Evolutionary conservation across 805 yeast species (phyloP).

Genomic region (Sungouiozyma ichnusensis): DNA sequence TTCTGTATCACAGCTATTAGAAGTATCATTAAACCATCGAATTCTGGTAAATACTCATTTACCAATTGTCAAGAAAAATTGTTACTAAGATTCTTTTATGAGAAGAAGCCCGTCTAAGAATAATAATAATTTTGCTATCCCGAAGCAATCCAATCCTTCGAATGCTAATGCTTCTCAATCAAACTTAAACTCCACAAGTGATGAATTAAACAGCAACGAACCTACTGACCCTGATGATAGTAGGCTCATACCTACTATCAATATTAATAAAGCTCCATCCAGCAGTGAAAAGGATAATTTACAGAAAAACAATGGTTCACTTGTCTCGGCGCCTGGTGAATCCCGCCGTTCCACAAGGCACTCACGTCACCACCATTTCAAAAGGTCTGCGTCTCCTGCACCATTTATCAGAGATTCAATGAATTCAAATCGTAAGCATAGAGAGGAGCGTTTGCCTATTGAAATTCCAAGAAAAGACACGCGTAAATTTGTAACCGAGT

Average conservation of each 20-base stretch:
- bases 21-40: background rate
- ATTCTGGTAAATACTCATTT: background rate
- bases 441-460: background rate
- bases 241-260: slow-evolving; percentile 32
- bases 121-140: slow-evolving; percentile 30
- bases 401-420: background rate
- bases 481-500: background rate
- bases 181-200: slow-evolving; percentile 3
- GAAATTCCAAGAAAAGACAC: background rate
- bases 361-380: background rate
- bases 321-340: background rate
- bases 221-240: slow-evolving; percentile 40
- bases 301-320: background rate
- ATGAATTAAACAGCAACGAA: slow-evolving; percentile 28
- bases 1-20: too few relatives aligned
- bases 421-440: background rate
- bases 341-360: background rate
- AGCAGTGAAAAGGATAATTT: slow-evolving; percentile 5
- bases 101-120: slow-evolving; percentile 33
- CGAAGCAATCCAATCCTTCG: slow-evolving; percentile 23
- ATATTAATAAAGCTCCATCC: slow-evolving; percentile 5
- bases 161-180: slow-evolving; percentile 5
- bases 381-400: slow-evolving; percentile 4
- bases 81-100: slow-evolving; percentile 4
- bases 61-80: too few relatives aligned